Percentiles rank a stretch among this genome's conserved stretches.
Conservation (phyloP, 768 basidiomycete species). For the Porphyrellus cyaneotinctus region DNA sequence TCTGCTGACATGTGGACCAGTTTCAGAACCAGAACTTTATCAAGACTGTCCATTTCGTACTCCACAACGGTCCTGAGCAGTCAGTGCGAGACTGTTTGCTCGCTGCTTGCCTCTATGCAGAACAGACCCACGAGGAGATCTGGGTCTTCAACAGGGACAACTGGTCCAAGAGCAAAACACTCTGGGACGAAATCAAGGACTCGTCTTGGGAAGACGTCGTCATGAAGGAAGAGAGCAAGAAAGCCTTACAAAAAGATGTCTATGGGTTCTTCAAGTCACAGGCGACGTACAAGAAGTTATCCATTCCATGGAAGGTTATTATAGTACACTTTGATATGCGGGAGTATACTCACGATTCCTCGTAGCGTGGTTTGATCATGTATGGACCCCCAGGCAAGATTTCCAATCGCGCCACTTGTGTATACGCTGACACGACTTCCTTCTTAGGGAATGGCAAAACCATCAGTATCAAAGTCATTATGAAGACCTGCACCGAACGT, state of each 20-base stretch:
- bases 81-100: constrained; percentile 49
- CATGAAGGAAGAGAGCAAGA: constrained; percentile 66
- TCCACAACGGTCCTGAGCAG: constrained; percentile 60
- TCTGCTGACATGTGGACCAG: constrained; percentile 20
- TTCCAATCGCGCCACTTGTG: not conserved
- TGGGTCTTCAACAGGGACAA: constrained; percentile 72
- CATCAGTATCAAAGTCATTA: constrained; percentile 77
- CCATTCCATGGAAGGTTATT: constrained; percentile 78
- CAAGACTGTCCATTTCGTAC: constrained; percentile 42
- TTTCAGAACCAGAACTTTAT: constrained; percentile 23
- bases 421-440: not conserved
- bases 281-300: constrained; percentile 64
- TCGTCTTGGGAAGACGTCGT: constrained; percentile 75
- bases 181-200: constrained; percentile 61
- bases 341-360: not conserved
- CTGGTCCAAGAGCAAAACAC: constrained; percentile 59
- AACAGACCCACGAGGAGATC: constrained; percentile 62
- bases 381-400: constrained; percentile 69
- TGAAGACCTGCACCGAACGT: constrained; percentile 63
- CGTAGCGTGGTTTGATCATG: constrained; percentile 76
- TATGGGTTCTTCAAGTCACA: constrained; percentile 79
- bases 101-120: constrained; percentile 46
- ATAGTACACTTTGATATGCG: not conserved
- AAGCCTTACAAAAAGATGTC: constrained; percentile 64
- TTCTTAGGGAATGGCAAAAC: constrained; percentile 74